Percentiles rank a stretch among this genome's conserved stretches.
These are phyloP conservation scores for Kwoniella shivajii DNA, from an alignment of 1,284 basidiomycete species.

Conservation along the genomic window DNA sequence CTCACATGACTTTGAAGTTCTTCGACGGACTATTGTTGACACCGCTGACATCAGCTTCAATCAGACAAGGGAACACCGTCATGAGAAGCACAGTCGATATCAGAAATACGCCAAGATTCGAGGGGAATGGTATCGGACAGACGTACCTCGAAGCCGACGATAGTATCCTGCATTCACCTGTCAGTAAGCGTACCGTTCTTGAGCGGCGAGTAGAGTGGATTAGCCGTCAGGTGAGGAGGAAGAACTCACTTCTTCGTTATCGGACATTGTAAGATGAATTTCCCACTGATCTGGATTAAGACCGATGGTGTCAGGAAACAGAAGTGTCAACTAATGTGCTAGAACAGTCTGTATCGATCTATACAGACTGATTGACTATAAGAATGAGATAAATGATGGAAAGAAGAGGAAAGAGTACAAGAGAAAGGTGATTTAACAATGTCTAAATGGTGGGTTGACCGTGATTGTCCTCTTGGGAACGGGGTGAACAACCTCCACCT, in stretches of 20 bases:
- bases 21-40: conserved; percentile 75
- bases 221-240: not conserved
- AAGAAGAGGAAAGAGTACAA: not conserved
- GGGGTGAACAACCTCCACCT: conserved; percentile 24
- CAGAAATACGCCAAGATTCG: too few species aligned
- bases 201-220: too few species aligned
- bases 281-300: not conserved
- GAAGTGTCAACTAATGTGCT: not conserved
- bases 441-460: too few species aligned
- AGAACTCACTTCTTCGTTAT: conserved; percentile 18
- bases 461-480: too few species aligned
- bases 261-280: conserved; percentile 14
- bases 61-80: too few species aligned
- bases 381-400: not conserved
- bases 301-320: not conserved
- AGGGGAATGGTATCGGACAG: not conserved
- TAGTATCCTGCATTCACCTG: conserved; percentile 4
- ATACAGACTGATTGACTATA: too few species aligned
- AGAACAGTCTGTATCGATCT: too few species aligned
- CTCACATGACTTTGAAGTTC: conserved; percentile 83
- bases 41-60: conserved; percentile 1
- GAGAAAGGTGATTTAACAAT: too few species aligned
- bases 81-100: too few species aligned
- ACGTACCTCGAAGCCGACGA: conserved; percentile 15
- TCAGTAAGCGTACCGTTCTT: too few species aligned